A percentile compares a stretch with the other conserved stretches of the same genome.
phyloP scores from a whole-genome alignment of 768 basidiomycete species.

The Auricularia heimuer region DNA sequence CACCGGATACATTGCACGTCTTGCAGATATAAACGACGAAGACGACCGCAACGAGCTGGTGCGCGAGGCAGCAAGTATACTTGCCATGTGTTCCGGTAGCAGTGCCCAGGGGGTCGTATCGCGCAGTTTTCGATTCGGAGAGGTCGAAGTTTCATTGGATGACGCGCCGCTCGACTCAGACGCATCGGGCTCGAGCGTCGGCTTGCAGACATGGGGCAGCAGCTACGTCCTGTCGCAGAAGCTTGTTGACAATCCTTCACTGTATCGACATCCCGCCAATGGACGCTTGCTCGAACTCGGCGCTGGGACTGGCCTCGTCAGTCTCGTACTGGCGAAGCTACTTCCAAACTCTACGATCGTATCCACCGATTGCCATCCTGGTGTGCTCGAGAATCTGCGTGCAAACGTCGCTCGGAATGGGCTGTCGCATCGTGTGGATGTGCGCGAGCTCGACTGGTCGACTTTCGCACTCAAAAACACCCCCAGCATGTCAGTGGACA shows the following conservation, averaged over 20 bases:
- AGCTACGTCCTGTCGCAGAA: slow-evolving; percentile 57
- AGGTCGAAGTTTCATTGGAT: slow-evolving; percentile 37
- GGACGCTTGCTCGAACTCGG: slow-evolving; percentile 39
- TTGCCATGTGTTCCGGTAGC: slow-evolving; percentile 56
- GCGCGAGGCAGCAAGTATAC: slow-evolving; percentile 45
- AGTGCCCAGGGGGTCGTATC: slow-evolving; percentile 50
- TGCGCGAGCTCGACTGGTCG: slow-evolving; percentile 33
- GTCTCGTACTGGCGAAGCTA: slow-evolving; percentile 30
- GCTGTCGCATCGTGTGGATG: slow-evolving; percentile 14
- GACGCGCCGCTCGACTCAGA: slow-evolving; percentile 62
- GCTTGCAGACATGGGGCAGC: slow-evolving; percentile 85
- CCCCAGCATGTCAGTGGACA: neutral
- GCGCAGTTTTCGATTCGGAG: slow-evolving; percentile 41
- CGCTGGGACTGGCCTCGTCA: slow-evolving; percentile 48
- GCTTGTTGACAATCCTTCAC: neutral
- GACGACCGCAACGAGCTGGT: slow-evolving; percentile 31
- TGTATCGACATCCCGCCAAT: slow-evolving; percentile 25
- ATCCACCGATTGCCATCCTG: slow-evolving; percentile 41
- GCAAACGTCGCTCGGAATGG: slow-evolving; percentile 34
- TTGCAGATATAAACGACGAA: slow-evolving; percentile 6
- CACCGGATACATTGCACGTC: slow-evolving; percentile 55
- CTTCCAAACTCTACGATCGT: slow-evolving; percentile 21
- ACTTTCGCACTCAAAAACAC: neutral
- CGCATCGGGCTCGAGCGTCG: slow-evolving; percentile 57
- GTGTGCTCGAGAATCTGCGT: slow-evolving; percentile 37